These are phyloP conservation scores for Eruca vesicaria DNA, from an alignment of 441 rosid genomes.

Conservation along the genomic window DNA sequence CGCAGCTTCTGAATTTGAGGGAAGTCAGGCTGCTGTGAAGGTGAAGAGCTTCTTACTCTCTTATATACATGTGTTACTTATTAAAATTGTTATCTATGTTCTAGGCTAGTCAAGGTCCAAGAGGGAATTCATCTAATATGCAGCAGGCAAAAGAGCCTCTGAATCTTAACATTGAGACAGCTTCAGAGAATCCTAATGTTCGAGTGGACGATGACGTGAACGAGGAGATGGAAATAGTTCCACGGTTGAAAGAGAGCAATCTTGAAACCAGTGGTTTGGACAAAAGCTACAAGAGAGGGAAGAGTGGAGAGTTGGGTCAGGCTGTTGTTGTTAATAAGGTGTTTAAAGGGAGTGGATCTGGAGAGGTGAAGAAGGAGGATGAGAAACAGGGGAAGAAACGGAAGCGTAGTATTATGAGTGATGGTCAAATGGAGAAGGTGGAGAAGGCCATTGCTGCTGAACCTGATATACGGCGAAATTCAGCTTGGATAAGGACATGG, in stretches of 20 bases:
- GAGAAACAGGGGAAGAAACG: slow-evolving; percentile 83
- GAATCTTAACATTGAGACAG: slow-evolving; percentile 56
- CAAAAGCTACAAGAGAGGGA: too few relatives aligned
- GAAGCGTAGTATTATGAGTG: slow-evolving; percentile 95
- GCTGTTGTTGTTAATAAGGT: neutral
- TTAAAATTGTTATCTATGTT: slow-evolving; percentile 26
- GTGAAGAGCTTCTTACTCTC: slow-evolving; percentile 21
- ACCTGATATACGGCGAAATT: slow-evolving; percentile 92
- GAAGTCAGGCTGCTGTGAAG: slow-evolving; percentile 47
- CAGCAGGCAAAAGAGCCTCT: slow-evolving; percentile 47
- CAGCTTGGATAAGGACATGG: slow-evolving; percentile 65
- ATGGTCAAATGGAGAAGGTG: slow-evolving; percentile 66
- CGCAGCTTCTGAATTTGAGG: slow-evolving; percentile 51
- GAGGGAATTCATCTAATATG: slow-evolving; percentile 44
- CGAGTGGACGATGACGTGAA: too few relatives aligned
- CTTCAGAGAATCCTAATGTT: slow-evolving; percentile 57
- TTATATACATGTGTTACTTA: neutral
- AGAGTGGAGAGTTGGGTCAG: slow-evolving; percentile 51
- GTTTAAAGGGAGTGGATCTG: slow-evolving; percentile 46
- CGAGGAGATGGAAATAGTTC: too few relatives aligned
- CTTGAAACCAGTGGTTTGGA: too few relatives aligned
- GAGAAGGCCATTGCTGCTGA: slow-evolving; percentile 89
- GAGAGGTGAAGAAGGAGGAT: slow-evolving; percentile 52
- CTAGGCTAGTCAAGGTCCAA: slow-evolving; percentile 63
- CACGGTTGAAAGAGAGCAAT: too few relatives aligned